Base-by-base conservation (phyloP, 768 basidiomycete genomes). In the Mycena leptocephala region DNA sequence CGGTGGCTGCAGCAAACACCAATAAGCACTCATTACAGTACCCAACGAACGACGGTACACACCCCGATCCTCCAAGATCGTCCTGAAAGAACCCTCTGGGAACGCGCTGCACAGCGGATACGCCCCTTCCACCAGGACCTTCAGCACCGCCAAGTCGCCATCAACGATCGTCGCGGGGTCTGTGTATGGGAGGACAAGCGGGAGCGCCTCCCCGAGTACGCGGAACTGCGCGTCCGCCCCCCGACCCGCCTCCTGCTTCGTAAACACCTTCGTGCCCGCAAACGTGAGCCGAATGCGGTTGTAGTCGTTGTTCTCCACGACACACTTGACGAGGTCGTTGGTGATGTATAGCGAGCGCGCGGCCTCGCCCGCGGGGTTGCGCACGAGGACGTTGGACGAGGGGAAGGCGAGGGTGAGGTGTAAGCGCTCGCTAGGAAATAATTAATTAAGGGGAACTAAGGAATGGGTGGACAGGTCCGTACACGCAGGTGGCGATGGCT, bases 221-320 rank as follows among this genome's bases (percentile, higher is more conserved):
- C 96, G 90, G 83, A 95, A 96, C 77, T 92, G 90, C 26, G 92
- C 85, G 28, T 92, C 90, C 46, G 82, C 82, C 5, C 89, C 92
- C 55, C 90, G 90, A 2, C 90, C 92, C 2, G 91, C 92, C 74
- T 98, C 97, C 83, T 99, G 97, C 81, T 96, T 95, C 8, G 93
- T 91, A 84, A 99, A 95, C 16, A 97, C 93, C 84, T 98, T 98
- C 48, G 97, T 97, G 24, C 98, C 98, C n/a, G 95, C 95, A 18
- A 95, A 93, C 80, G 97, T 93, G 66, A 99, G 92, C 2, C 98
- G 93, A 70, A 99, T 89, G 32, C 94, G 93, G 33, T 91, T 90
- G 82, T 94, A 97, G 82, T 96, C 93, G 82, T 99, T 99, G 81
- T 93, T 87, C 66, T 88, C 81, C 71, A 99, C 90, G 75, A 99